Conservation (phyloP, 371 early-diverging fungal genomes). For the Saksenaea oblongispora region DNA sequence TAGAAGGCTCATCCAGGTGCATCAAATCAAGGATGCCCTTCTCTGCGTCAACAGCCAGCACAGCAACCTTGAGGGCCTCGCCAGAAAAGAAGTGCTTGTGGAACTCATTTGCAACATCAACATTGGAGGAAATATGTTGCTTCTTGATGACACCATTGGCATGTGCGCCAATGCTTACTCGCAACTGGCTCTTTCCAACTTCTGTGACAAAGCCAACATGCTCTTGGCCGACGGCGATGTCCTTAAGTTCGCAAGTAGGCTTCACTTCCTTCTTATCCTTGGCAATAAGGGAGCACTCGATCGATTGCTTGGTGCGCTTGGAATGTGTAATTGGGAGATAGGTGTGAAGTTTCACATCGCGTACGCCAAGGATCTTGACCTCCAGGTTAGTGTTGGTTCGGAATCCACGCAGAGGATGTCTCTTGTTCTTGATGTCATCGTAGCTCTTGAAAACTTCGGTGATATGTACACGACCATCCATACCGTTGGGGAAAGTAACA, state of each 20-base stretch:
- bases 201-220: slow-evolving; percentile 62
- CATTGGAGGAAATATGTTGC: slow-evolving; percentile 52
- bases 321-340: slow-evolving; percentile 65
- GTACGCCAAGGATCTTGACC: slow-evolving; percentile 69
- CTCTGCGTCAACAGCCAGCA: slow-evolving; percentile 47
- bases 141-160: slow-evolving; percentile 49
- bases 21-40: slow-evolving; percentile 37
- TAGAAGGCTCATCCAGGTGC: slow-evolving; percentile 30
- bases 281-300: slow-evolving; percentile 31
- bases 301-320: slow-evolving; percentile 20
- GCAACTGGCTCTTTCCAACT: slow-evolving; percentile 40
- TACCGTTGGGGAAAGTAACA: slow-evolving; percentile 61
- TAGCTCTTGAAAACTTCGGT: slow-evolving; percentile 59
- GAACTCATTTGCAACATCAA: slow-evolving; percentile 44
- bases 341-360: slow-evolving; percentile 56
- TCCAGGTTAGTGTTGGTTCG: slow-evolving; percentile 40
- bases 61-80: slow-evolving; percentile 57
- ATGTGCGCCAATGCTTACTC: slow-evolving; percentile 44
- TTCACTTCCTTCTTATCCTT: slow-evolving; percentile 9
- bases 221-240: slow-evolving; percentile 49
- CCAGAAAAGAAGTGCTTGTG: slow-evolving; percentile 55
- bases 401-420: slow-evolving; percentile 44
- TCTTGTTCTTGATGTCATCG: slow-evolving; percentile 24
- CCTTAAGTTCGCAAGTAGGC: slow-evolving; percentile 27
- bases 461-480: slow-evolving; percentile 68